Percentiles rank a stretch among this genome's conserved stretches.
Evolutionary conservation across 768 basidiomycete species (phyloP).

Genomic region (Boletus bicolor): DNA sequence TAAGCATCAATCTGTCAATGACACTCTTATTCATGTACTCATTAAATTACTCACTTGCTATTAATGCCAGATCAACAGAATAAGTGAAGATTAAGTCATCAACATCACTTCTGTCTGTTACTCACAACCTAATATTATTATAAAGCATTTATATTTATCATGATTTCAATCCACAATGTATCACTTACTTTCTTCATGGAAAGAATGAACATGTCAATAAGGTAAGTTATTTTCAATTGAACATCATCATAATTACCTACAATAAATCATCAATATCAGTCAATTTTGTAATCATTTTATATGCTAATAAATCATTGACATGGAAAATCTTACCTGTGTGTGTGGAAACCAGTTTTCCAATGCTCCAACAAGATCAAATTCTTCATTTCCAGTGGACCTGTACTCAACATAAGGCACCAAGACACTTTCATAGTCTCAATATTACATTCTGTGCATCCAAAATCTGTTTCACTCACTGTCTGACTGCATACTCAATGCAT

Average conservation of each 20-base stretch:
- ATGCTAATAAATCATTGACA: neutral
- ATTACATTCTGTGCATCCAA: too few species aligned
- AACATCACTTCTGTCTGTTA: neutral
- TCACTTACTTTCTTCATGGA: neutral
- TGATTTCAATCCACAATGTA: neutral
- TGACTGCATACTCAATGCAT: neutral
- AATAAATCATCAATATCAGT: neutral
- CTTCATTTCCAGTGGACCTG: neutral
- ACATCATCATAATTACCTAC: neutral
- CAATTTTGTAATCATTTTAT: neutral
- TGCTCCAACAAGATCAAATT: neutral
- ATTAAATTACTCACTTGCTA: too few species aligned
- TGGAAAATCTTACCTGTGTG: neutral
- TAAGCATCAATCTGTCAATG: too few species aligned
- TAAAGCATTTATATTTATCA: neutral
- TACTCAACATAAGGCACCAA: neutral
- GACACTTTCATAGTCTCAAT: neutral
- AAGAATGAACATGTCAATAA: neutral
- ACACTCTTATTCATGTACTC: too few species aligned
- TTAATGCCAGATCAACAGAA: too few species aligned
- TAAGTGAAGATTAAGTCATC: too few species aligned
- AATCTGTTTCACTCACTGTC: neutral
- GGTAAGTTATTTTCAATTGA: neutral
- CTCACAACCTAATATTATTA: neutral
- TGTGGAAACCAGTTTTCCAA: neutral